phyloP scores from a whole-genome alignment of 768 basidiomycete species.

The Boletus sensibilis region DNA sequence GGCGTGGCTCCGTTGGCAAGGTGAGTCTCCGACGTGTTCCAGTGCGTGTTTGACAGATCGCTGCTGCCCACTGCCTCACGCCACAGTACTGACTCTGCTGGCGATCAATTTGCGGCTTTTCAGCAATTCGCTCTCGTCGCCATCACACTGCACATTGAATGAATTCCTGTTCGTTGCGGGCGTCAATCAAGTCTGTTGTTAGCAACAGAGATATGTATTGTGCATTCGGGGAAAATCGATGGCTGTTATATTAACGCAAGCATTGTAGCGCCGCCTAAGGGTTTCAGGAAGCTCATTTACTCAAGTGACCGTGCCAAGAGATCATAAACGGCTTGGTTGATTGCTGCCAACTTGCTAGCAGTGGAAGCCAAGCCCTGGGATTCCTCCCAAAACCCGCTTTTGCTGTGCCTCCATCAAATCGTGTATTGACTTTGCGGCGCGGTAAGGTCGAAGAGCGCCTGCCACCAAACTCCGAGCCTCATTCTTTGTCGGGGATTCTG shows the following conservation, averaged over 20 bases:
- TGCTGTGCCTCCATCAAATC: constrained; percentile 3
- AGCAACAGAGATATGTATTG: neutral
- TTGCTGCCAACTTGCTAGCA: neutral
- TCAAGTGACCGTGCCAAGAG: constrained; percentile 1
- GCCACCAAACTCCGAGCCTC: neutral
- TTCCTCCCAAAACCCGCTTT: constrained; percentile 5
- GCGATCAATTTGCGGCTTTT: too few species aligned
- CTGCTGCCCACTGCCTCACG: neutral
- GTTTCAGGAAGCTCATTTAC: neutral
- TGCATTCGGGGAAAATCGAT: too few species aligned
- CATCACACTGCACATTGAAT: neutral
- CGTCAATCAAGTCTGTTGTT: neutral
- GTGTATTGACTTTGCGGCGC: neutral
- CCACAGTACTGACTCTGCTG: neutral
- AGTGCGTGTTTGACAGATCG: too few species aligned
- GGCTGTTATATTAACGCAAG: neutral
- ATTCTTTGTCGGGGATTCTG: neutral
- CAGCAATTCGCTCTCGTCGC: too few species aligned
- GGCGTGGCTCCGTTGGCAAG: too few species aligned
- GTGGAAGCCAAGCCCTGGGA: neutral
- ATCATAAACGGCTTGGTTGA: neutral
- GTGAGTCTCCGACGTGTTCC: too few species aligned
- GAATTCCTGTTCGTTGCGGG: too few species aligned
- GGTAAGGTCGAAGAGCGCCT: neutral
- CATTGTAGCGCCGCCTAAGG: neutral